A percentile compares a stretch with the other conserved stretches of the same genome.
These are phyloP conservation scores for Trichoderma guizhouense DNA, from an alignment of 2,329 filamentous ascomycete species.

Conservation along the genomic window DNA sequence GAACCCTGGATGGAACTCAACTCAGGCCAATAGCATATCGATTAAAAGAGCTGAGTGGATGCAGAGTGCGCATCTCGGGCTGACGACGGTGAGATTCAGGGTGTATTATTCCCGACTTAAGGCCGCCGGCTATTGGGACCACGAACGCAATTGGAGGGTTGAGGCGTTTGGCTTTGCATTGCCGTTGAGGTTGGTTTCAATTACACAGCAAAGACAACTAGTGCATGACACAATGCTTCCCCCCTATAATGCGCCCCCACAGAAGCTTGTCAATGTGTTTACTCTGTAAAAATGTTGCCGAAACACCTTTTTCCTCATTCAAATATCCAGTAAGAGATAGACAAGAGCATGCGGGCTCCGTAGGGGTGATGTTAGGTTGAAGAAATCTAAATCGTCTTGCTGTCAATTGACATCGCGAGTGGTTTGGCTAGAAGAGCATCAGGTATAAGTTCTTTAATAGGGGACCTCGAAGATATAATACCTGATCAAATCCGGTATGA, in stretches of 20 bases:
- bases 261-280: neutral
- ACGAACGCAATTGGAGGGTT: slow-evolving; percentile 2
- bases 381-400: neutral
- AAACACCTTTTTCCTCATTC: neutral
- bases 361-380: neutral
- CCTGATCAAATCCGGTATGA: neutral
- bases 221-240: neutral
- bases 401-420: neutral
- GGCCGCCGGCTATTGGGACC: neutral
- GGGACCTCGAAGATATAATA: neutral
- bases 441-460: neutral
- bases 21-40: neutral
- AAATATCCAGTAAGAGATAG: neutral
- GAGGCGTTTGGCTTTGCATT: neutral
- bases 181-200: neutral
- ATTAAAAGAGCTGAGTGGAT: neutral
- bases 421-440: neutral
- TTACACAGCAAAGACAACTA: neutral
- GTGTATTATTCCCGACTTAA: slow-evolving; percentile 12
- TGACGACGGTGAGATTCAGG: slow-evolving; percentile 4
- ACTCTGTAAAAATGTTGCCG: neutral
- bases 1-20: neutral
- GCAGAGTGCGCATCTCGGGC: neutral
- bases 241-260: neutral
- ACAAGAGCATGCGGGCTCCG: neutral